phyloP scores from a whole-genome alignment of 345 rosid genomes.

The Euphorbia tirucalli region DNA sequence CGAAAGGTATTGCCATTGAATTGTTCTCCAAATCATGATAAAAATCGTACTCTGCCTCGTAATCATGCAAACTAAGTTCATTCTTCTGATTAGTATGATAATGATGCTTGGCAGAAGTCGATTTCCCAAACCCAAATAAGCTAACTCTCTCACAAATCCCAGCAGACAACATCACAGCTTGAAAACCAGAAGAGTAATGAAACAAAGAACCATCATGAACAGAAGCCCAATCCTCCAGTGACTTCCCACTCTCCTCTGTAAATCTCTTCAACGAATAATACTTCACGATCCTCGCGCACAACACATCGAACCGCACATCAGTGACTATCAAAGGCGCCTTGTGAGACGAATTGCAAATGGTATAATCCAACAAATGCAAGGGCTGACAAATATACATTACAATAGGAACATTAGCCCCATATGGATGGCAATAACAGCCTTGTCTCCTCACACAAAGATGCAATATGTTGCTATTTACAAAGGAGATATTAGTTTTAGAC shows the following conservation, averaged over 20 bases:
- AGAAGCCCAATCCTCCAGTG: constrained; percentile 60
- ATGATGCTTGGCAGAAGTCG: constrained; percentile 63
- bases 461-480: constrained; percentile 82
- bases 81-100: constrained; percentile 86
- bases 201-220: constrained; percentile 72
- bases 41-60: constrained; percentile 71
- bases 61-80: constrained; percentile 81
- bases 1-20: constrained; percentile 67
- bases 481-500: constrained; percentile 65
- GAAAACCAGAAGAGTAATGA: constrained; percentile 94
- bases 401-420: constrained; percentile 60
- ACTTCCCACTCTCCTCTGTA: constrained; percentile 42
- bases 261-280: constrained; percentile 74
- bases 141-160: constrained; percentile 79
- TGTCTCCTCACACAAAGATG: constrained; percentile 65
- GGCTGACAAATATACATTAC: constrained; percentile 88
- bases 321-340: constrained; percentile 62
- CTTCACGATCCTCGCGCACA: constrained; percentile 76
- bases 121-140: constrained; percentile 87
- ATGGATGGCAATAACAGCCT: constrained; percentile 80
- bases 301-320: constrained; percentile 74
- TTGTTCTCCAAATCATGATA: constrained; percentile 56
- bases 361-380: constrained; percentile 75
- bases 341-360: constrained; percentile 55
- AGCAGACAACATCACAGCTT: constrained; percentile 75